Conservation (phyloP, 371 early-diverging fungal genomes). For the Chytridium lagenaria region DNA sequence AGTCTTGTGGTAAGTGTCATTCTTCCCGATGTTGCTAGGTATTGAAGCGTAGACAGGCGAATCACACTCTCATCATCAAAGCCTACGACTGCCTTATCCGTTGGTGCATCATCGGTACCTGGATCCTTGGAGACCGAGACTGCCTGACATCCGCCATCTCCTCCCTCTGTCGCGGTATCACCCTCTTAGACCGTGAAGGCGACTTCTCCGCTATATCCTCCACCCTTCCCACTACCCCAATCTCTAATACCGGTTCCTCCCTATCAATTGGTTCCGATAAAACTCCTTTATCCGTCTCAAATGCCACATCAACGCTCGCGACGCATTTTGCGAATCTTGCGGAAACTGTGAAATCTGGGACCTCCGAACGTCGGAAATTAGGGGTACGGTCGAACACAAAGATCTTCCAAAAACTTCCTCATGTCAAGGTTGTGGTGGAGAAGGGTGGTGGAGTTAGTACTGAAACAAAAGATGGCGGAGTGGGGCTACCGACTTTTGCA, state of each 20-base stretch:
- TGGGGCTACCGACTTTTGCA: constrained; percentile 57
- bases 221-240: constrained; percentile 4
- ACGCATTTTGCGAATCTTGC: constrained; percentile 27
- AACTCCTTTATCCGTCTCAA: neutral
- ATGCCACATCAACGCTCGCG: constrained; percentile 19
- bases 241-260: neutral
- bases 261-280: constrained; percentile 5
- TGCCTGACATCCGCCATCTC: constrained; percentile 71
- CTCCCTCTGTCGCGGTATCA: constrained; percentile 73
- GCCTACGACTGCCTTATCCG: constrained; percentile 79
- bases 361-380: constrained; percentile 15
- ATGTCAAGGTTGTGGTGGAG: neutral
- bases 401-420: constrained; percentile 22
- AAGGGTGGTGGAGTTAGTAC: constrained; percentile 26
- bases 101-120: constrained; percentile 75
- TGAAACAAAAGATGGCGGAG: constrained; percentile 43
- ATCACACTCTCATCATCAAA: constrained; percentile 62
- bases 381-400: constrained; percentile 28
- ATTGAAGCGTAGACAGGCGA: constrained; percentile 22
- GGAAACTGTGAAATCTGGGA: constrained; percentile 11
- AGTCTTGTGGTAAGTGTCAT: constrained; percentile 42
- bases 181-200: constrained; percentile 65
- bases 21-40: neutral
- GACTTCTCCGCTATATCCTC: constrained; percentile 42
- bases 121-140: constrained; percentile 75